Base-by-base conservation (phyloP, 495 filamentous ascomycete genomes). In the Neurospora africana region DNA sequence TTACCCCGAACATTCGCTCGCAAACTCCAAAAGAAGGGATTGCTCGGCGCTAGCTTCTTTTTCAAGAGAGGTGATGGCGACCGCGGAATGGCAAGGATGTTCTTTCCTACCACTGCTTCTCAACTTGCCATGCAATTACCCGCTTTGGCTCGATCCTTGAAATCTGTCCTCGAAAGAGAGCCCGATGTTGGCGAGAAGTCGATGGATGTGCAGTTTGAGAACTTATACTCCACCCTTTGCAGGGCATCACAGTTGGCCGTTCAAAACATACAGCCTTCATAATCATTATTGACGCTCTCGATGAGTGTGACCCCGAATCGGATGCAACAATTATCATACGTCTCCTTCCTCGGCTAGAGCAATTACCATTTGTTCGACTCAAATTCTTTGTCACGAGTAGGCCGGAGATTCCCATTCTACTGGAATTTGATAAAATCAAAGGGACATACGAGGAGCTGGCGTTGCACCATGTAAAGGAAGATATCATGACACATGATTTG, bases 241-340 rank as follows among this genome's bases (percentile, higher is more conserved):
- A 15, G n/a, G 35, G 37, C 41, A 43, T 21, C 43, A 37, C 11
- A 38, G 8, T 69, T 75, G 72, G 40, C 33, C 11, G 53, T 71
- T 43, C 70, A 47, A 37, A 43, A 47, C n/a, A 5, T 23, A 27
- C 41, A 9, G 69, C 69, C 15, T 21, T 80, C 13, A 71, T 83
- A 19, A 77, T 87, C 17, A 80, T 87, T 19, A 77, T 89, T 37
- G 86, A 89, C 73, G 86, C 86, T 69, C 78, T 89, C 21, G 87
- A 87, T 69, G 84, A 88, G 72, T 88, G 84, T 72, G 83, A 83
- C 2, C 30, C 74, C 8, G 81, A 86, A 17, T 43, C 80, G 21
- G 81, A 86, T 71, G 72, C 84, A 0, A 73, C 70, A 74, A 69
- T 41, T 10, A 78, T 88, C 38, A 77, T 89, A 38, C 71, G 65